Percentiles rank a stretch among this genome's conserved stretches.
Evolutionary conservation across 1,139 yeast species (phyloP).

Genomic region (Meyerozyma carpophila): DNA sequence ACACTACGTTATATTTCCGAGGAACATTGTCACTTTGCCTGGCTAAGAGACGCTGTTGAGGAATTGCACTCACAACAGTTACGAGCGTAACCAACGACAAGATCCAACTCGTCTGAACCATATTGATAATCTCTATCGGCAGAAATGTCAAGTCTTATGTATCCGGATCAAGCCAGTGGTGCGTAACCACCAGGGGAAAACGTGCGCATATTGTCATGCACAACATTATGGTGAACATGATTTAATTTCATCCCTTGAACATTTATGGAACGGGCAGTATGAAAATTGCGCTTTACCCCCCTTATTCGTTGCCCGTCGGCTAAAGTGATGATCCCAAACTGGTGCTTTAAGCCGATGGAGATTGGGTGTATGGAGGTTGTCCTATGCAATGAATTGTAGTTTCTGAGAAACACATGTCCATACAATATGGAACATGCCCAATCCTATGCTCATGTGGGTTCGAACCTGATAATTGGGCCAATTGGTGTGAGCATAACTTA

Average conservation of each 20-base stretch:
- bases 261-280: background rate
- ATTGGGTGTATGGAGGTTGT: no score
- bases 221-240: background rate
- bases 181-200: background rate
- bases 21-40: background rate
- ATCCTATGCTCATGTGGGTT: background rate
- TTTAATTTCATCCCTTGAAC: background rate
- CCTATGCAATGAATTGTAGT: no score
- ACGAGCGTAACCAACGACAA: background rate
- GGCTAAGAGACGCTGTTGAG: background rate
- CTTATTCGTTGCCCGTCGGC: background rate
- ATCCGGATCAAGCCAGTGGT: background rate
- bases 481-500: background rate
- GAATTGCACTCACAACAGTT: background rate
- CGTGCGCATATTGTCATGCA: conserved; percentile 1
- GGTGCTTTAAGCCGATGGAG: no score
- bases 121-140: background rate
- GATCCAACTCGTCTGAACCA: background rate
- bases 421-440: background rate
- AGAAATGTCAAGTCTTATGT: background rate
- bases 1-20: background rate
- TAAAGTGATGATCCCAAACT: background rate
- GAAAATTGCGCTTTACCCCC: background rate
- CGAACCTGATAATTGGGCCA: background rate
- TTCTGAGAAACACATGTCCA: background rate